Base-by-base conservation (phyloP, 108 stramenopile genomes). In the Nitzschia sp. region DNA sequence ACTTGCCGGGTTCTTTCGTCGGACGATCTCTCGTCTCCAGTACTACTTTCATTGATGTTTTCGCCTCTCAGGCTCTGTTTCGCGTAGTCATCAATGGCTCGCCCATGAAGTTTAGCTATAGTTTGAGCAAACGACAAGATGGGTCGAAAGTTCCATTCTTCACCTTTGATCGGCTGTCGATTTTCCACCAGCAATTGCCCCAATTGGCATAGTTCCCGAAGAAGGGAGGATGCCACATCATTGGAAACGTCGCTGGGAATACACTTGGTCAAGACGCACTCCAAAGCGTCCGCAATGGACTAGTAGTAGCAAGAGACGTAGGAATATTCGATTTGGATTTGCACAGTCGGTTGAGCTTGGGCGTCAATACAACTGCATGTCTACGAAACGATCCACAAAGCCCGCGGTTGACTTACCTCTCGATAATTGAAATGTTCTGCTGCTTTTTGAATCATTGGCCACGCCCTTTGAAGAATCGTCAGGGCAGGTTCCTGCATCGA, bases 391-490 rank as follows among this genome's bases (percentile, higher is more conserved):
- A n/a, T n/a, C n/a, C n/a, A n/a, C n/a, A n/a, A n/a, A n/a, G n/a
- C n/a, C n/a, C n/a, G n/a, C n/a, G n/a, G n/a, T n/a, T n/a, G n/a
- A n/a, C 79, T 72, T 66, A 88, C 87, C 51, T 83, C 80, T 29
- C 73, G 46, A 23, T 46, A 71, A 38, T 60, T 46, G 46, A 49
- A 82, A 36, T 56, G 71, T 34, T 70, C 54, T 15, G 63, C 76
- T 35, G 78, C 70, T 29, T 53, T 66, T 24, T 68, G 55, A 45
- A 88, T 57, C 19, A 55, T 55, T 23, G 82, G 82, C 84, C 84
- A 85, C 29, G 69, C 68, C 35, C 74, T 62, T 19, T 74, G 42
- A 23, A 88, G 48, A 2, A 88, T 57, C 2, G 60, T 38, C 31
- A 72, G 42, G 17, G 55, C 77, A 34, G 56, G 73, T 34, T 58